Evolutionary conservation across 2,329 filamentous ascomycete genomes (phyloP), one percentile per base, ranked within the genome.

Genomic region (Hypoxylon sp.): DNA sequence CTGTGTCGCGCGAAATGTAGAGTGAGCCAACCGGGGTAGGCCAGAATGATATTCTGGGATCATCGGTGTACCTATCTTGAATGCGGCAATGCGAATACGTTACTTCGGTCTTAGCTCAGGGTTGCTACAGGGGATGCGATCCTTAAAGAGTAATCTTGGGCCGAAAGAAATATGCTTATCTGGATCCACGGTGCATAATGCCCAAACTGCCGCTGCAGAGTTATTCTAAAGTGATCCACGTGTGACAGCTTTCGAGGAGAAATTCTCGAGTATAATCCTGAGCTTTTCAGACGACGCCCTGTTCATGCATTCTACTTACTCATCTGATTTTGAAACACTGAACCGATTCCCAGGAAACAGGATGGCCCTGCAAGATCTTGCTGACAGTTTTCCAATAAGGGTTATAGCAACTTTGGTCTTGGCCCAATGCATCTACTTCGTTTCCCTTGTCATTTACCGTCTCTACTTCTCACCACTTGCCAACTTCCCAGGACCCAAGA

Each of bases 391-490:
- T 16, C 52, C 52, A 9, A n/a, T 54, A 8, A 32, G 27, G 27
- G 52, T 54, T 3, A 19, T 45, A 45, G 37, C 52, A 16, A 54
- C 52, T 7, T 45, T 54, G 6, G 11, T 54, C 25, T 19, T 54
- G 14, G 52, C 52, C 14, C 52, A 54, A 32, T 21, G 41, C 25
- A 12, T 32, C 27, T 54, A 41, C 27, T 54, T 54, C 21, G 27
- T 41, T 11, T 45, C n/a, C 52, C 12, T 60, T 29, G 47, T 60
- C 12, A 29, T 71, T 14, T 72, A 71, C 50, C 65, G 72, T 5
- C 56, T 74, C 6, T 71, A 57, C 61, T 70, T 74, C 21, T 63
- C 69, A 12, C 73, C 72, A 34, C 67, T 73, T 30, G 65, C 70
- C 1, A 61, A 63, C 12, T 73, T 74, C 32, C 74, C 74, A 5